These are phyloP conservation scores for Cyberlindnera saturnus DNA, from an alignment of 805 yeast species.

Conservation along the genomic window DNA sequence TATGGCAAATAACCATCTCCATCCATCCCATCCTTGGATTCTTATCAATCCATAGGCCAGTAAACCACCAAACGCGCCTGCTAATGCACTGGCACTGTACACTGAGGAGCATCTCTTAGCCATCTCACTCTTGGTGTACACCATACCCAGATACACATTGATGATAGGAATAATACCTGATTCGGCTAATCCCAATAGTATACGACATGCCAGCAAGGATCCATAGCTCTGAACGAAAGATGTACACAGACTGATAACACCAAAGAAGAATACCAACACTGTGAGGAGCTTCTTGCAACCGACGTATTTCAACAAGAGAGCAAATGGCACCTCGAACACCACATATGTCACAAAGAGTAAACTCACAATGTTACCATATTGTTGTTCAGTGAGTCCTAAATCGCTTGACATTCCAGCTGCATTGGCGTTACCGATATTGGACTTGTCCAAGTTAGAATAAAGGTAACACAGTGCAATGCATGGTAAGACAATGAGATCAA, in stretches of 20 bases:
- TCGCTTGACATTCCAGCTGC: conserved; percentile 44
- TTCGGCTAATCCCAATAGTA: conserved; percentile 48
- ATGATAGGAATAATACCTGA: conserved; percentile 46
- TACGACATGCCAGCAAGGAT: conserved; percentile 39
- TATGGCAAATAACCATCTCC: conserved; percentile 46
- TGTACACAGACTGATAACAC: conserved; percentile 36
- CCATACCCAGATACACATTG: conserved; percentile 39
- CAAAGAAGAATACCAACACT: conserved; percentile 30
- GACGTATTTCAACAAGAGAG: conserved; percentile 31
- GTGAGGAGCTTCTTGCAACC: conserved; percentile 30
- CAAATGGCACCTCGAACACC: conserved; percentile 31
- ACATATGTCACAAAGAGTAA: conserved; percentile 42
- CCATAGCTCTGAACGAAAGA: conserved; percentile 37
- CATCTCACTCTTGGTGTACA: conserved; percentile 42
- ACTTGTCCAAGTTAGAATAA: conserved; percentile 44
- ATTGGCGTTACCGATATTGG: conserved; percentile 55
- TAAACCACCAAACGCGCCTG: conserved; percentile 55
- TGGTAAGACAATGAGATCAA: conserved; percentile 39
- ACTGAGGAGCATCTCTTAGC: conserved; percentile 34
- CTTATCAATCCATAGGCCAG: conserved; percentile 40
- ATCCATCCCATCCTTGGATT: conserved; percentile 35
- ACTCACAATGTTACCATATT: conserved; percentile 39
- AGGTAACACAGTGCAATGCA: conserved; percentile 37
- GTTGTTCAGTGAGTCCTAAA: conserved; percentile 30
- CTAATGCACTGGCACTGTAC: conserved; percentile 21